These are phyloP conservation scores for Ophiorrhiza pumila DNA, from an alignment of 257 asterid genomes.

Conservation along the genomic window DNA sequence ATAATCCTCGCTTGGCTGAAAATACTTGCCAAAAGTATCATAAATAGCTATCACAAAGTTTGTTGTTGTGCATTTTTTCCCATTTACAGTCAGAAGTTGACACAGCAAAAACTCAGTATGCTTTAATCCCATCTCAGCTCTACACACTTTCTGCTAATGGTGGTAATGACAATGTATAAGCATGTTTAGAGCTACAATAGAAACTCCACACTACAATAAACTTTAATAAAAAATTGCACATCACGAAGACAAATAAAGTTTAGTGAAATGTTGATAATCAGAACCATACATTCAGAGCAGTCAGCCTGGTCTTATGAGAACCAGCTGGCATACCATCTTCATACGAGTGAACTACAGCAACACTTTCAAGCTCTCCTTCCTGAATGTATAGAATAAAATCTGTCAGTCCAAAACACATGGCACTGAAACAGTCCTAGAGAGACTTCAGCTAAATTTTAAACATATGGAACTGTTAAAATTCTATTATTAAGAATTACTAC, in stretches of 20 bases:
- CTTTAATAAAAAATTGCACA: neutral
- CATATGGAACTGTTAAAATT: neutral
- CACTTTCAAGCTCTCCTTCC: slow-evolving; percentile 97
- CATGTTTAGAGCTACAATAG: neutral
- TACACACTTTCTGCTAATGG: neutral
- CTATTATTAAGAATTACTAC: no score
- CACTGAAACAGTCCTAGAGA: neutral
- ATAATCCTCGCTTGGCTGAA: neutral
- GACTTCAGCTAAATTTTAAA: neutral
- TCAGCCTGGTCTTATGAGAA: slow-evolving; percentile 82
- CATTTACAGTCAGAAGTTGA: neutral
- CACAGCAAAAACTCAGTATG: neutral
- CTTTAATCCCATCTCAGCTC: neutral
- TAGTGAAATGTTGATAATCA: slow-evolving; percentile 13
- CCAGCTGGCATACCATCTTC: slow-evolving; percentile 81
- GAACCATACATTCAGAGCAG: slow-evolving; percentile 80
- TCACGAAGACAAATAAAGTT: slow-evolving; percentile 9
- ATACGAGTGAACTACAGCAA: slow-evolving; percentile 77
- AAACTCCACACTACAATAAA: neutral
- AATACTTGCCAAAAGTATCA: neutral
- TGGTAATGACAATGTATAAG: neutral
- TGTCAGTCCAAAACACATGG: neutral
- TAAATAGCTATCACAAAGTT: neutral
- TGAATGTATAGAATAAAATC: slow-evolving; percentile 34
- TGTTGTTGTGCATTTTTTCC: neutral